Conservation (phyloP, 176 grass and related monocot genomes). For the Triticum turgidum region DNA sequence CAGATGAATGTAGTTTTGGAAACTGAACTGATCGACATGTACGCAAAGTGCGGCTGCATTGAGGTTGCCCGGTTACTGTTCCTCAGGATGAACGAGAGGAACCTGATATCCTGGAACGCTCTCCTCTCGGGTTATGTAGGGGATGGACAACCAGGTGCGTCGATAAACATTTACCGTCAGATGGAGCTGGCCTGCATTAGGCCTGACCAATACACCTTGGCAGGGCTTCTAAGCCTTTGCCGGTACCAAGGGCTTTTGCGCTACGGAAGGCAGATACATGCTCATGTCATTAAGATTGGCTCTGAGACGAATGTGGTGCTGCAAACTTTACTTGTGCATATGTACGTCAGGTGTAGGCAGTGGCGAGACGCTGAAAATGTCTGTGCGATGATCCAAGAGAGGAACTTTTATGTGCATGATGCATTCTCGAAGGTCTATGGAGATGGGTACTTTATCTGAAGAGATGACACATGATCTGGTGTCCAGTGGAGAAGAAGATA, state of each 20-base stretch:
- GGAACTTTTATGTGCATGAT: conserved; percentile 39
- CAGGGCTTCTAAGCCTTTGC: conserved; percentile 47
- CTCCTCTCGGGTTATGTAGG: conserved; percentile 41
- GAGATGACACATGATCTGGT: background rate
- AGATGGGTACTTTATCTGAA: conserved; percentile 52
- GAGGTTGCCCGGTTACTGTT: conserved; percentile 48
- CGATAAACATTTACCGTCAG: conserved; percentile 37
- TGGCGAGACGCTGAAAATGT: conserved; percentile 43
- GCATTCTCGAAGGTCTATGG: conserved; percentile 52
- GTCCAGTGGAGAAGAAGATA: background rate
- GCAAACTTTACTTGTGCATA: conserved; percentile 54
- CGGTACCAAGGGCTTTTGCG: conserved; percentile 30
- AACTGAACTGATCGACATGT: conserved; percentile 62
- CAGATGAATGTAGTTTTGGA: conserved; percentile 55
- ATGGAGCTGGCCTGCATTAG: conserved; percentile 33
- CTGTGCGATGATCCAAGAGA: conserved; percentile 48
- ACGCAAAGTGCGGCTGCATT: conserved; percentile 54
- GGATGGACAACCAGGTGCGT: conserved; percentile 27
- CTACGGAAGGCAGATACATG: conserved; percentile 50
- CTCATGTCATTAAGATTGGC: conserved; percentile 41
- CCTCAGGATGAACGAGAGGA: conserved; percentile 57
- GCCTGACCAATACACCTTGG: conserved; percentile 45
- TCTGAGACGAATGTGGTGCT: conserved; percentile 49
- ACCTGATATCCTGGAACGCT: conserved; percentile 48
- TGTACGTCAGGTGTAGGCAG: conserved; percentile 51